Evolutionary conservation across 192 early-diverging fungal species (phyloP).

Genomic region (Podila epigama): DNA sequence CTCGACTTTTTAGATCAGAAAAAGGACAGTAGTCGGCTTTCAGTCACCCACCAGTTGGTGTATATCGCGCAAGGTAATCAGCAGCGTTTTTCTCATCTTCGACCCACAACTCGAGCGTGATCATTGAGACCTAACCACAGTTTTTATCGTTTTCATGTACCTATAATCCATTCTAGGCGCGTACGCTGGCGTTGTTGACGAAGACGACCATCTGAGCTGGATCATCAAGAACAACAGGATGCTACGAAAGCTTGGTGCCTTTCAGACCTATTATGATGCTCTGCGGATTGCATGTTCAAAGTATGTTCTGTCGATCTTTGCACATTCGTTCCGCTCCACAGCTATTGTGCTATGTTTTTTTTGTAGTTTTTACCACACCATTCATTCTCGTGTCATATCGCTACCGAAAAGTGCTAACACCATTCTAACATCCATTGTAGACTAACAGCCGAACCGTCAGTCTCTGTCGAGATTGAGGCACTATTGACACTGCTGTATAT

Average conservation of each 20-base stretch:
- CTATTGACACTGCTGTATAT: constrained; percentile 72
- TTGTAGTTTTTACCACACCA: background rate
- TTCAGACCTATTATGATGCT: constrained; percentile 63
- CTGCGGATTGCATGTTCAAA: constrained; percentile 61
- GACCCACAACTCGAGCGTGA: background rate
- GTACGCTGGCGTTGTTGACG: constrained; percentile 21
- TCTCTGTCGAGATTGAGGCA: constrained; percentile 49
- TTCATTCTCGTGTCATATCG: constrained; percentile 8
- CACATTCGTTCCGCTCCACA: too few relatives aligned
- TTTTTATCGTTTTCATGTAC: background rate
- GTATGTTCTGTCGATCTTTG: too few relatives aligned
- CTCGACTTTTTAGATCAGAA: constrained; percentile 67
- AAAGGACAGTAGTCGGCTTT: constrained; percentile 53
- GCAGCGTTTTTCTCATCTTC: too few relatives aligned
- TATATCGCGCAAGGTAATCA: constrained; percentile 72
- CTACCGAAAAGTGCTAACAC: constrained; percentile 13
- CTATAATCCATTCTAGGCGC: constrained; percentile 4
- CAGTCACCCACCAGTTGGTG: constrained; percentile 62
- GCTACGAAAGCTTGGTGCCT: constrained; percentile 62
- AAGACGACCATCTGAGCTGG: constrained; percentile 58
- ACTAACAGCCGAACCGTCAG: constrained; percentile 22
- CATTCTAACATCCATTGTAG: background rate
- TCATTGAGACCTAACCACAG: too few relatives aligned
- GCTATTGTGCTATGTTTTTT: too few relatives aligned
- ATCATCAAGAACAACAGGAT: constrained; percentile 67